phyloP scores from a whole-genome alignment of 345 rosid species.

The Citrus reticulata region DNA sequence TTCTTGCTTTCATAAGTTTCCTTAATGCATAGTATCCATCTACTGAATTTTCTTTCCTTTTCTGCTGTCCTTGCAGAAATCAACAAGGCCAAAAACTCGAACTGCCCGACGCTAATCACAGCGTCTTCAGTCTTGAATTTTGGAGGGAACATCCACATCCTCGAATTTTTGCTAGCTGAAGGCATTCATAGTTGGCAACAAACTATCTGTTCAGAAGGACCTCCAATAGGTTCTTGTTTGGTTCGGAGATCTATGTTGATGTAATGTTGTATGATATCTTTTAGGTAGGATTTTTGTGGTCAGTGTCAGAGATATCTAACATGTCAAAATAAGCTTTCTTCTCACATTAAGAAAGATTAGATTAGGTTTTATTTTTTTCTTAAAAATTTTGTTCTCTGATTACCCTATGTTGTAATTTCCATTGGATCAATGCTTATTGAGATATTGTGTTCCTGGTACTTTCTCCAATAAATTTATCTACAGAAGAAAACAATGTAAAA shows the following conservation, averaged over 20 bases:
- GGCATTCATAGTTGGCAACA: neutral
- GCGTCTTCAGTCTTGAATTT: conserved; percentile 8
- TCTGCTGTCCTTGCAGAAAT: conserved; percentile 48
- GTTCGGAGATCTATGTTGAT: neutral
- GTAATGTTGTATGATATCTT: conserved; percentile 11
- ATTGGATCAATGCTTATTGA: neutral
- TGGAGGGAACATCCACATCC: neutral
- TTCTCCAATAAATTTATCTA: neutral
- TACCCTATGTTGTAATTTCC: neutral
- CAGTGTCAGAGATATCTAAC: neutral
- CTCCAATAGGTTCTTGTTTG: neutral
- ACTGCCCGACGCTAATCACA: conserved; percentile 57
- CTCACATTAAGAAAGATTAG: neutral
- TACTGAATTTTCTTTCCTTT: conserved; percentile 7
- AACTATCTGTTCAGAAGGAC: conserved; percentile 4
- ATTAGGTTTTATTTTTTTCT: neutral
- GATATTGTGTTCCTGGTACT: neutral
- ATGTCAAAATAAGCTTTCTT: neutral
- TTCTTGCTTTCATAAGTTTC: neutral
- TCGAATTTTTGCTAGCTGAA: conserved; percentile 1
- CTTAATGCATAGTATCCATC: neutral
- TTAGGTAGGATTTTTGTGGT: conserved; percentile 3
- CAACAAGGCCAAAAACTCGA: conserved; percentile 78
- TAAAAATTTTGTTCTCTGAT: neutral
- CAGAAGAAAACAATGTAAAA: neutral